These are phyloP conservation scores for Aureobasidium sp. DNA, from an alignment of 2,329 filamentous ascomycete species.

Conservation along the genomic window DNA sequence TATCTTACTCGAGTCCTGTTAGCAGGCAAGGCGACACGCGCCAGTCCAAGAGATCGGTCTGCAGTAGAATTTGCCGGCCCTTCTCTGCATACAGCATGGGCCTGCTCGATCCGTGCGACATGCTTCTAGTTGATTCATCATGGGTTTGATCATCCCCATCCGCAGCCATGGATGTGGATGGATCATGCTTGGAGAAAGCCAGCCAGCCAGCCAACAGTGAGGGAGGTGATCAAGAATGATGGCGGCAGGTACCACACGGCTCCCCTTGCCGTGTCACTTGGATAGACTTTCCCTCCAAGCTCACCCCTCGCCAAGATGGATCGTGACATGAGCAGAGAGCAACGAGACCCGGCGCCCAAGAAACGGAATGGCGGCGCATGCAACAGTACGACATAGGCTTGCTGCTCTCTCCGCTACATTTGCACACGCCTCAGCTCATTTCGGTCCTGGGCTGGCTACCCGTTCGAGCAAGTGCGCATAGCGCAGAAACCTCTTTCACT, in stretches of 20 bases:
- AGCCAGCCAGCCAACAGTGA: not conserved
- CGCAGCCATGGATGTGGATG: not conserved
- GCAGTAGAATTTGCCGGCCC: slow-evolving; percentile 7
- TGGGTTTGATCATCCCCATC: slow-evolving; percentile 8
- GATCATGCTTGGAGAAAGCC: not conserved
- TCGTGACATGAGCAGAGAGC: slow-evolving; percentile 6
- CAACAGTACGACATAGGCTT: slow-evolving; percentile 29
- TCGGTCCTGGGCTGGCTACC: slow-evolving; percentile 26
- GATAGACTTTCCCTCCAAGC: not conserved
- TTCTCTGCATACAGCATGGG: slow-evolving; percentile 3
- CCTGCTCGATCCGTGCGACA: slow-evolving; percentile 7
- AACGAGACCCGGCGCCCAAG: slow-evolving; percentile 1
- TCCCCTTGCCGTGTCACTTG: slow-evolving; percentile 11
- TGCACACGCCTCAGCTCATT: slow-evolving; percentile 22
- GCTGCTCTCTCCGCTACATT: slow-evolving; percentile 28
- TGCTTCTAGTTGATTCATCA: not conserved
- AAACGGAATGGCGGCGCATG: slow-evolving; percentile 19
- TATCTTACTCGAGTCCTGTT: not conserved
- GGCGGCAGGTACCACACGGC: not conserved
- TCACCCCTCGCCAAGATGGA: not conserved
- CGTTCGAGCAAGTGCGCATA: slow-evolving; percentile 21
- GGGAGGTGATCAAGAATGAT: slow-evolving; percentile 11
- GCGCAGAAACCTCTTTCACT: slow-evolving; percentile 21
- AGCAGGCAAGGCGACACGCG: not conserved
- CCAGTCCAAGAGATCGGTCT: slow-evolving; percentile 3